phyloP scores from a whole-genome alignment of 1,139 yeast genomes.

The Pichia sp. region DNA sequence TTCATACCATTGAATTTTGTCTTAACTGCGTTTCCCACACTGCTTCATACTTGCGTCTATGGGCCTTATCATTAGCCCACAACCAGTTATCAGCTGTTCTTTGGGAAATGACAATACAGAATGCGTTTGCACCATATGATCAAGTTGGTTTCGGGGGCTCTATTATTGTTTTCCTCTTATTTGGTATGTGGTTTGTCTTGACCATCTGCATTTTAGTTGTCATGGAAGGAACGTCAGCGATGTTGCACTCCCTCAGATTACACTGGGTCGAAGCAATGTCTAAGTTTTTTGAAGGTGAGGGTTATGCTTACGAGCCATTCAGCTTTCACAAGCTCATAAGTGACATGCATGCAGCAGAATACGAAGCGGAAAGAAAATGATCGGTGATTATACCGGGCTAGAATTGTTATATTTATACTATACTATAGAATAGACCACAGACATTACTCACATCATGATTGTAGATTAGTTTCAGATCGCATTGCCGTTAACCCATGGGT shows the following conservation, averaged over 20 bases:
- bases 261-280: slow-evolving; percentile 97
- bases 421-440: too few relatives aligned
- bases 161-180: slow-evolving; percentile 63
- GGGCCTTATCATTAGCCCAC: slow-evolving; percentile 98
- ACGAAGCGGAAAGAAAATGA: slow-evolving; percentile 7
- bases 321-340: slow-evolving; percentile 37
- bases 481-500: too few relatives aligned
- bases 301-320: slow-evolving; percentile 81
- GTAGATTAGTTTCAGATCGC: too few relatives aligned
- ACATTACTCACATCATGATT: too few relatives aligned
- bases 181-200: slow-evolving; percentile 91
- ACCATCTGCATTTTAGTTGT: slow-evolving; percentile 87
- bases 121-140: slow-evolving; percentile 58
- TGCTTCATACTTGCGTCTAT: slow-evolving; percentile 89
- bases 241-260: slow-evolving; percentile 78
- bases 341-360: slow-evolving; percentile 12
- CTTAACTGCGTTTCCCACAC: slow-evolving; percentile 97
- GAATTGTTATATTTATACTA: too few relatives aligned
- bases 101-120: slow-evolving; percentile 91
- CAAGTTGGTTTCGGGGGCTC: slow-evolving; percentile 59
- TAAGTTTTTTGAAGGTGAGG: slow-evolving; percentile 94
- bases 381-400: too few relatives aligned
- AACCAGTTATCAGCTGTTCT: slow-evolving; percentile 90
- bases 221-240: slow-evolving; percentile 99
- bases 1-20: slow-evolving; percentile 97